Evolutionary conservation across 208 protist species (phyloP).

Genomic region (Trichomonas gallinae): DNA sequence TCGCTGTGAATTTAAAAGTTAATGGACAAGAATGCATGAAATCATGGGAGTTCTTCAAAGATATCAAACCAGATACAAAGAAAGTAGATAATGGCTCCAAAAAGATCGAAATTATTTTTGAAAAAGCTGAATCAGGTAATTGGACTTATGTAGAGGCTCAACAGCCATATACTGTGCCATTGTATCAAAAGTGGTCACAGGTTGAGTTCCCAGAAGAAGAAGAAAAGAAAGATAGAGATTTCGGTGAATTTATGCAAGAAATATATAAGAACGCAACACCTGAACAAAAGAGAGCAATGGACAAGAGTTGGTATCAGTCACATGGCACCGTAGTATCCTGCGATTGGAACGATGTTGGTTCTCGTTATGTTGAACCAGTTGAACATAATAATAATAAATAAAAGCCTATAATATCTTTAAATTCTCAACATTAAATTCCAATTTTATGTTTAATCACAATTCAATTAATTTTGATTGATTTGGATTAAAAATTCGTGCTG

Average conservation of each 20-base stretch:
- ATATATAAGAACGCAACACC: slow-evolving; percentile 46
- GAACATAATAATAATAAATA: not conserved
- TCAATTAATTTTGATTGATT: too few species aligned
- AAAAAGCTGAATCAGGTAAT: not conserved
- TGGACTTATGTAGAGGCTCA: not conserved
- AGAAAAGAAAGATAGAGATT: not conserved
- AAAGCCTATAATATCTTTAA: not conserved
- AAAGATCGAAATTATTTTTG: not conserved
- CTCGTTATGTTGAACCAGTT: slow-evolving; percentile 35
- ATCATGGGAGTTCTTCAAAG: not conserved
- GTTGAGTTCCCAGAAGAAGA: not conserved
- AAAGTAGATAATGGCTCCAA: not conserved
- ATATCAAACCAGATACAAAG: not conserved
- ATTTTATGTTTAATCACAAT: too few species aligned
- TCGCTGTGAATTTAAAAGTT: not conserved
- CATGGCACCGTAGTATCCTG: slow-evolving; percentile 53
- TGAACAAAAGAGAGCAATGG: slow-evolving; percentile 51
- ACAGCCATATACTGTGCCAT: not conserved
- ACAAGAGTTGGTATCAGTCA: slow-evolving; percentile 47
- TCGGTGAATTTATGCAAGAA: slow-evolving; percentile 42
- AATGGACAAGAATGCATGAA: not conserved
- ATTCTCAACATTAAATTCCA: too few species aligned
- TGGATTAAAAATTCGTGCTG: too few species aligned
- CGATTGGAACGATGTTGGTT: slow-evolving; percentile 54
- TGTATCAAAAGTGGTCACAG: not conserved